Conservation (phyloP, 139 green algal species). For the Raphidocelis subcapitata region DNA sequence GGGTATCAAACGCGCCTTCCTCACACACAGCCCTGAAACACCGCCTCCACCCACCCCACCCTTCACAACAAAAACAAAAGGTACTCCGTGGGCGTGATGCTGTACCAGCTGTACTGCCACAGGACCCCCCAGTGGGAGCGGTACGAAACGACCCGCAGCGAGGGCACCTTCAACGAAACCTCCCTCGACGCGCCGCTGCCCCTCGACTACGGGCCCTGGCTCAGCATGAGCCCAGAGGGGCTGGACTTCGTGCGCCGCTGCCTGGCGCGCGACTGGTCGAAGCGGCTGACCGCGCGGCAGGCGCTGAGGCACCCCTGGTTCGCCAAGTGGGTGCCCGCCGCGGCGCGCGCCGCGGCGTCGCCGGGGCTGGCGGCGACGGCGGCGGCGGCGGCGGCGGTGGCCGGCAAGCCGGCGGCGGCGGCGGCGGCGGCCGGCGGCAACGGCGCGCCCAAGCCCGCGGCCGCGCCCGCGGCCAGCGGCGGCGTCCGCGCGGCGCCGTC, state of each 20-base stretch:
- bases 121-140: constrained; percentile 54
- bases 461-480: too few species aligned
- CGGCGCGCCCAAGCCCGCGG: too few species aligned
- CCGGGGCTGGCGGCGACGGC: too few species aligned
- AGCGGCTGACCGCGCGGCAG: constrained; percentile 40
- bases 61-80: too few species aligned
- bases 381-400: too few species aligned
- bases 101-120: constrained; percentile 67
- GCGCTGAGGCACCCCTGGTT: constrained; percentile 52
- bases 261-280: constrained; percentile 32
- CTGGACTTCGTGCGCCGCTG: constrained; percentile 38
- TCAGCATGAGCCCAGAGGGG: constrained; percentile 39
- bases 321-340: constrained; percentile 24
- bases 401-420: too few species aligned
- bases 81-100: constrained; percentile 68
- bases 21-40: too few species aligned
- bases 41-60: too few species aligned
- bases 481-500: too few species aligned
- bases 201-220: constrained; percentile 47
- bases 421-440: too few species aligned
- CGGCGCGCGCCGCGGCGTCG: too few species aligned
- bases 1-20: too few species aligned
- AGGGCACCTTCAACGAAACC: not conserved
- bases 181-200: not conserved
- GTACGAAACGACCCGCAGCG: constrained; percentile 18